These are phyloP conservation scores for Vanilla planifolia DNA, from an alignment of 106 monocot species.

Conservation along the genomic window DNA sequence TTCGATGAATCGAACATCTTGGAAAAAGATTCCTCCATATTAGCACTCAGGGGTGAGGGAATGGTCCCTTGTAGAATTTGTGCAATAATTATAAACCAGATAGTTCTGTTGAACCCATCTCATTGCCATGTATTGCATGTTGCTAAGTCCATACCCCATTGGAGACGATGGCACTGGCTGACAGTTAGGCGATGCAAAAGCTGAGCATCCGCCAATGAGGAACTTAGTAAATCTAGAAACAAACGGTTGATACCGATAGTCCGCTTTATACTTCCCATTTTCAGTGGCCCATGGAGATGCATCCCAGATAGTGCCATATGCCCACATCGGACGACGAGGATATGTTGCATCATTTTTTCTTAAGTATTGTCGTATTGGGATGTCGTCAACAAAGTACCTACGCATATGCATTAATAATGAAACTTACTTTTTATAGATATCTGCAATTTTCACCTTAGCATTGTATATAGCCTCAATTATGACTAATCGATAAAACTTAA, in stretches of 20 bases:
- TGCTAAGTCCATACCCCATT: constrained; percentile 38
- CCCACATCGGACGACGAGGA: constrained; percentile 76
- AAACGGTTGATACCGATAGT: constrained; percentile 70
- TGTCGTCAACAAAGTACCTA: constrained; percentile 79
- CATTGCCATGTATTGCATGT: constrained; percentile 46
- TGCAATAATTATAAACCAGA: constrained; percentile 83
- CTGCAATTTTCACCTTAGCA: too few relatives aligned
- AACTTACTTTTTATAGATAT: too few relatives aligned
- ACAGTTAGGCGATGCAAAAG: constrained; percentile 25
- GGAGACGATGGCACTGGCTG: constrained; percentile 39
- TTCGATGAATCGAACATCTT: too few relatives aligned
- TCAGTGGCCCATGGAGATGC: constrained; percentile 84
- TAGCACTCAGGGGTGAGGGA: constrained; percentile 75
- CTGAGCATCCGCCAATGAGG: constrained; percentile 43
- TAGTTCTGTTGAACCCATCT: constrained; percentile 59
- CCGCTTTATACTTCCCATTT: constrained; percentile 58
- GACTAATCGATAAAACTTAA: too few relatives aligned
- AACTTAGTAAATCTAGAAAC: constrained; percentile 42
- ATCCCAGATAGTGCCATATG: constrained; percentile 87
- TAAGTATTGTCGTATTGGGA: constrained; percentile 54
- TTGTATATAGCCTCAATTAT: too few relatives aligned
- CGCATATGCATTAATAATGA: too few relatives aligned
- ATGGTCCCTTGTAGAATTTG: constrained; percentile 52
- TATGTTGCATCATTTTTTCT: constrained; percentile 42
- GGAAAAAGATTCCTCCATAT: too few relatives aligned